These are phyloP conservation scores for Paramecium octaurelia DNA, from an alignment of 73 alveolate species.

Conservation along the genomic window DNA sequence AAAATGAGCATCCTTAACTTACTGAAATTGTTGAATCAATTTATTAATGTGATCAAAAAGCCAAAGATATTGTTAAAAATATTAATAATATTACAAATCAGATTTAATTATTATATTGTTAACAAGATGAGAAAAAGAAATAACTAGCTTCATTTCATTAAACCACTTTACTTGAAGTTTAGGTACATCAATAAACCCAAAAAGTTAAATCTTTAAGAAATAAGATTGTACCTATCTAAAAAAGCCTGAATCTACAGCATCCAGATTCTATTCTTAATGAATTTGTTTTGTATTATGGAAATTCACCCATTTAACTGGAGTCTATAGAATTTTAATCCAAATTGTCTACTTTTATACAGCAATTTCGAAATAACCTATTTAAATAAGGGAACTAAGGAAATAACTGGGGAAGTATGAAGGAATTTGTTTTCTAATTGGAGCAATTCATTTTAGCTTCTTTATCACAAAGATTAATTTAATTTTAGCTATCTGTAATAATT, in stretches of 20 bases:
- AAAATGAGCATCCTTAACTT: slow-evolving; percentile 12
- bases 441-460: not conserved
- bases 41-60: slow-evolving; percentile 13
- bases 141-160: not conserved
- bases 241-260: not conserved
- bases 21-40: slow-evolving; percentile 20
- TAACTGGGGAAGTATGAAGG: slow-evolving; percentile 39
- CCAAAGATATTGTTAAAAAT: slow-evolving; percentile 35
- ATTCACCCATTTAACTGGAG: not conserved
- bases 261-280: slow-evolving; percentile 23
- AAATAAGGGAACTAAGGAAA: not conserved
- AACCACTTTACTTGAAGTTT: not conserved
- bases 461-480: not conserved
- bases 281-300: not conserved
- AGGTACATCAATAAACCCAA: not conserved
- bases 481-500: not conserved
- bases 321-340: not conserved
- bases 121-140: slow-evolving; percentile 61
- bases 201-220: not conserved
- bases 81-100: slow-evolving; percentile 65
- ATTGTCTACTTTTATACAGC: not conserved
- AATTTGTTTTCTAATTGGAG: not conserved
- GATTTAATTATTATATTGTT: slow-evolving; percentile 65
- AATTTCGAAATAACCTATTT: not conserved
- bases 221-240: slow-evolving; percentile 30